These are phyloP conservation scores for Calonectria montana DNA, from an alignment of 2,329 filamentous ascomycete genomes.

Conservation along the genomic window DNA sequence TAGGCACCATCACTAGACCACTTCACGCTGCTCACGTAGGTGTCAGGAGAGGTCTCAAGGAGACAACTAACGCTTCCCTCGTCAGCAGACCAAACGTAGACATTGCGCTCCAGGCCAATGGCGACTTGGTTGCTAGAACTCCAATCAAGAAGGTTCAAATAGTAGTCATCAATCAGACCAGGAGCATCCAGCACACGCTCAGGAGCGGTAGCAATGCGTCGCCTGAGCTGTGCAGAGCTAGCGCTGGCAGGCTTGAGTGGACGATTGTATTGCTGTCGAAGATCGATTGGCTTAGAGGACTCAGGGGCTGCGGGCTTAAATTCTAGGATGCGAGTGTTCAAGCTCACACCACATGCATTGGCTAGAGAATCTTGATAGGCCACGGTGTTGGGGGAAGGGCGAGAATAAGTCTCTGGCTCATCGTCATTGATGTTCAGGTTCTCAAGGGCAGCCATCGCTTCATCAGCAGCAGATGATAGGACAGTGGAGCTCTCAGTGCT, in stretches of 20 bases:
- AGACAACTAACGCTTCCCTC: conserved; percentile 90
- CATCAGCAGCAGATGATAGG: conserved; percentile 83
- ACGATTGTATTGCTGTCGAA: conserved; percentile 97
- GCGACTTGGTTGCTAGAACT: conserved; percentile 97
- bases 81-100: conserved; percentile 99
- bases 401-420: conserved; percentile 75
- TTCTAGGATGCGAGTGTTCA: conserved; percentile 94
- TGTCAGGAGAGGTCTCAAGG: conserved; percentile 88
- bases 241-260: conserved; percentile 83
- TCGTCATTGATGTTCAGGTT: conserved; percentile 80
- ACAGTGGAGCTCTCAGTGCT: conserved; percentile 78
- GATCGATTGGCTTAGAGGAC: conserved; percentile 97
- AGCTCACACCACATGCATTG: conserved; percentile 89
- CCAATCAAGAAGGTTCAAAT: conserved; percentile 98
- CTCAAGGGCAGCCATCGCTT: conserved; percentile 83
- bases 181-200: conserved; percentile 97
- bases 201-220: conserved; percentile 92
- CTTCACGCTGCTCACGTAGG: conserved; percentile 97
- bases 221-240: conserved; percentile 85
- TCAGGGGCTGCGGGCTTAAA: conserved; percentile 99
- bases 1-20: conserved; percentile 98
- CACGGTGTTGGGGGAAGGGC: conserved; percentile 86
- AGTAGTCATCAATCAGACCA: conserved; percentile 97
- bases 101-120: conserved; percentile 94
- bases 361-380: conserved; percentile 94